Percentiles rank a stretch among this genome's conserved stretches.
These are phyloP conservation scores for Quercus mongolica DNA, from an alignment of 306 rosid species.

Conservation along the genomic window DNA sequence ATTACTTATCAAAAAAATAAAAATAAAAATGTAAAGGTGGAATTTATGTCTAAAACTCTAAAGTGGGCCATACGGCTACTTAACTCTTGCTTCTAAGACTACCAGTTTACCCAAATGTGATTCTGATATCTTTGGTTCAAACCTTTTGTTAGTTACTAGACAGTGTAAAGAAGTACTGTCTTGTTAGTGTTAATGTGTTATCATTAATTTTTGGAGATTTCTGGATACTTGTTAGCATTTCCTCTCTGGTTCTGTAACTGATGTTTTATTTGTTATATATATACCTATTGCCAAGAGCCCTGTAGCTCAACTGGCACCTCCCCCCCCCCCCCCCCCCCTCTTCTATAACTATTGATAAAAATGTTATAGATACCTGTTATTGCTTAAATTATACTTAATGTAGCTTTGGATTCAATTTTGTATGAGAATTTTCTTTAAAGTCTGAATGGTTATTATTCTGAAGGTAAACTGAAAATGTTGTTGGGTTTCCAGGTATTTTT, in stretches of 20 bases:
- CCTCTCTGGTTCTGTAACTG: neutral
- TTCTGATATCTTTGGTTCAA: neutral
- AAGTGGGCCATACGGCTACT: neutral
- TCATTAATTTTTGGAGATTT: neutral
- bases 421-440: neutral
- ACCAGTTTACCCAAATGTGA: neutral
- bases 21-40: neutral
- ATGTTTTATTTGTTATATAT: neutral
- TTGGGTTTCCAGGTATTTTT: neutral
- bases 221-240: neutral
- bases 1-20: no score
- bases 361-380: neutral
- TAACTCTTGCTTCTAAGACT: neutral
- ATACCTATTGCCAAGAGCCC: neutral
- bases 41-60: neutral
- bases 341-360: no score
- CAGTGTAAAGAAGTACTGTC: neutral
- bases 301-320: no score
- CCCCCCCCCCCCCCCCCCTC: rapidly evolving
- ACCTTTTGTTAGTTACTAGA: neutral
- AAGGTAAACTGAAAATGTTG: neutral
- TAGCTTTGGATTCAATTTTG: neutral
- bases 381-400: neutral
- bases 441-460: neutral
- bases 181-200: neutral